These are phyloP conservation scores for Myxozyma udenii DNA, from an alignment of 805 yeast genomes.

Conservation along the genomic window DNA sequence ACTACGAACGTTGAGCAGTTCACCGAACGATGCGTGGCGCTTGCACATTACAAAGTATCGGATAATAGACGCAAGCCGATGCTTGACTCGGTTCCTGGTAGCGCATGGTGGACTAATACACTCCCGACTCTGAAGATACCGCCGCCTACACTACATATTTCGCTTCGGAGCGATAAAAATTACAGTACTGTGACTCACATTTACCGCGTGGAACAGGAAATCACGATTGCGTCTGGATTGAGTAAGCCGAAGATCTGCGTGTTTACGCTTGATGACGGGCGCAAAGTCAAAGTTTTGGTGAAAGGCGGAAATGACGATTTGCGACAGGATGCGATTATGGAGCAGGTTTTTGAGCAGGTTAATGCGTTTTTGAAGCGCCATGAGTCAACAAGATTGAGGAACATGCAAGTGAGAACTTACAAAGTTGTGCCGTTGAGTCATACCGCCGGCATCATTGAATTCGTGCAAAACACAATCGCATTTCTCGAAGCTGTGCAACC, in stretches of 20 bases:
- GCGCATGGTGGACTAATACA: constrained; percentile 56
- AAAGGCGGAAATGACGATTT: constrained; percentile 90
- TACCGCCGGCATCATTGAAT: constrained; percentile 82
- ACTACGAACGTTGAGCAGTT: constrained; percentile 50
- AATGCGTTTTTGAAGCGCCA: constrained; percentile 60
- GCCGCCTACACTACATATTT: constrained; percentile 58
- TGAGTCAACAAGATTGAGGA: constrained; percentile 54
- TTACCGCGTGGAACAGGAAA: constrained; percentile 42
- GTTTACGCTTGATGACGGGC: constrained; percentile 57
- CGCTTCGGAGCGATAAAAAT: constrained; percentile 44
- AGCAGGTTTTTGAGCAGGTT: constrained; percentile 89
- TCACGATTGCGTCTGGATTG: constrained; percentile 77
- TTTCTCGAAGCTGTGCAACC: constrained; percentile 65
- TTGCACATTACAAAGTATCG: constrained; percentile 22
- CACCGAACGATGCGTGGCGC: constrained; percentile 47
- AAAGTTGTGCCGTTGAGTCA: constrained; percentile 89
- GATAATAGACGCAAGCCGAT: constrained; percentile 4
- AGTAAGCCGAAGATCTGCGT: constrained; percentile 80
- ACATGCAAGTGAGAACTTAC: constrained; percentile 71
- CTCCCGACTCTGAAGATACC: constrained; percentile 54
- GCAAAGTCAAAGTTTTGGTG: constrained; percentile 42
- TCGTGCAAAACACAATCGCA: constrained; percentile 73
- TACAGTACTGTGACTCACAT: constrained; percentile 53
- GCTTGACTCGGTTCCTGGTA: constrained; percentile 35
- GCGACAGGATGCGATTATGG: constrained; percentile 96